Conservation (phyloP, 768 basidiomycete genomes). For the Termitomyces eurrhizus region DNA sequence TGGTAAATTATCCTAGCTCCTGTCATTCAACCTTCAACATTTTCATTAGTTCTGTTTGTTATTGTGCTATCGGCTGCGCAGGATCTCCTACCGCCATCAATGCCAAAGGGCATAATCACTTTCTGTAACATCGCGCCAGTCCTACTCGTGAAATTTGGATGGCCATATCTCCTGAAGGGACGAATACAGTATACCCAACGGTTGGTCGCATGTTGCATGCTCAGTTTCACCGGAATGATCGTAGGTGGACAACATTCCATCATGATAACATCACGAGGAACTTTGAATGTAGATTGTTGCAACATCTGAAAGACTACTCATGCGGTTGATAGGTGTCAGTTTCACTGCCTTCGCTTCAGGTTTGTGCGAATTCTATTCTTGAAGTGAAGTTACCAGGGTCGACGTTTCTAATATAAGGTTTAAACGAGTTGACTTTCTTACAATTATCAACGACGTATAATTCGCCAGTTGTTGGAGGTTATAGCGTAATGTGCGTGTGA, state of each 20-base stretch:
- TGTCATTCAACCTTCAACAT: background rate
- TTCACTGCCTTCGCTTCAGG: constrained; percentile 87
- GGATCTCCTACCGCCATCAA: constrained; percentile 86
- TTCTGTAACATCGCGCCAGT: constrained; percentile 95
- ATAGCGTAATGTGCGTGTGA: constrained; percentile 67
- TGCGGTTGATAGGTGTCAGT: constrained; percentile 73
- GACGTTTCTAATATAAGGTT: constrained; percentile 40
- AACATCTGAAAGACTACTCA: constrained; percentile 54
- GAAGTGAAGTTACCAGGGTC: background rate
- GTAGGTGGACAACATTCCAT: constrained; percentile 40
- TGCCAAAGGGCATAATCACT: constrained; percentile 91
- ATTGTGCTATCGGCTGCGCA: constrained; percentile 95
- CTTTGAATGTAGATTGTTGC: constrained; percentile 64
- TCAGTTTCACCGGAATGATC: constrained; percentile 84
- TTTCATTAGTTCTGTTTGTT: constrained; percentile 76
- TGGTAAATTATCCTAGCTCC: constrained; percentile 37
- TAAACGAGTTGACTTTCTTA: constrained; percentile 92
- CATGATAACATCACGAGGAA: background rate
- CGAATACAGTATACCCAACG: constrained; percentile 77
- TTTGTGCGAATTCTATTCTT: constrained; percentile 18
- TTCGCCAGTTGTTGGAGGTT: constrained; percentile 62
- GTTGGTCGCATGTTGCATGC: constrained; percentile 67
- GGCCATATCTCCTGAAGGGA: constrained; percentile 88
- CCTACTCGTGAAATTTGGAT: constrained; percentile 81
- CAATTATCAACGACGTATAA: constrained; percentile 82